A percentile compares a stretch with the other conserved stretches of the same genome.
Conservation (phyloP, 2,329 filamentous ascomycete genomes). For the Knufia petricola region DNA sequence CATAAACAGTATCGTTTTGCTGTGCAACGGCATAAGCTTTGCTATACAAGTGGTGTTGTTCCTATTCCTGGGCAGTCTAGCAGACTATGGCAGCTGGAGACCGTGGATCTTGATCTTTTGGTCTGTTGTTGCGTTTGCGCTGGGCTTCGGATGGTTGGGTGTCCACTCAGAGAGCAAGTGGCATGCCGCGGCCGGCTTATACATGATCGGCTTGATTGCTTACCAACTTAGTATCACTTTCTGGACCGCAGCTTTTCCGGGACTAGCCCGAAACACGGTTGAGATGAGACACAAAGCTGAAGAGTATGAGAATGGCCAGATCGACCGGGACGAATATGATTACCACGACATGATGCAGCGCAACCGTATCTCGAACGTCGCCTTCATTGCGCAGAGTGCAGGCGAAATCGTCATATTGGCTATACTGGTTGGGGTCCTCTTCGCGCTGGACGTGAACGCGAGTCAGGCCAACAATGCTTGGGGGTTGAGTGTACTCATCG, state of each 20-base stretch:
- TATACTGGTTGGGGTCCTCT: constrained; percentile 56
- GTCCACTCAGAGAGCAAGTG: constrained; percentile 53
- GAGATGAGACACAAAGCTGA: constrained; percentile 42
- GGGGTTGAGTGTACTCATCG: constrained; percentile 55
- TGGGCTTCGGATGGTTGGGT: constrained; percentile 59
- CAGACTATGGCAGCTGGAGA: constrained; percentile 56
- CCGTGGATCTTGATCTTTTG: constrained; percentile 54
- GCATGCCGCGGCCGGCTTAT: constrained; percentile 51
- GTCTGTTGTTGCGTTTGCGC: constrained; percentile 51
- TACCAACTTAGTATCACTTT: constrained; percentile 61
- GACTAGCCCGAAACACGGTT: constrained; percentile 45
- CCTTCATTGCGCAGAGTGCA: constrained; percentile 55
- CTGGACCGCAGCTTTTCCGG: constrained; percentile 57
- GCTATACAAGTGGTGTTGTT: constrained; percentile 52
- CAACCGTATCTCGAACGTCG: constrained; percentile 53
- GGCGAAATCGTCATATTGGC: constrained; percentile 54
- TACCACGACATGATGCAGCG: constrained; percentile 52
- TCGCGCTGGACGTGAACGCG: constrained; percentile 50
- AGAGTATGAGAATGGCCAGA: constrained; percentile 41
- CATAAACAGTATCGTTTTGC: constrained; percentile 56
- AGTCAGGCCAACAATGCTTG: constrained; percentile 54
- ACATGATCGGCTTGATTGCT: constrained; percentile 56
- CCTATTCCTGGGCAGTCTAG: constrained; percentile 38
- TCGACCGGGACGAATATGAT: constrained; percentile 52
- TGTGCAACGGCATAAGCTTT: constrained; percentile 59